A percentile compares a stretch with the other conserved stretches of the same genome.
phyloP scores from a whole-genome alignment of 2,329 filamentous ascomycete species.

The Teratosphaeria nubilosa region DNA sequence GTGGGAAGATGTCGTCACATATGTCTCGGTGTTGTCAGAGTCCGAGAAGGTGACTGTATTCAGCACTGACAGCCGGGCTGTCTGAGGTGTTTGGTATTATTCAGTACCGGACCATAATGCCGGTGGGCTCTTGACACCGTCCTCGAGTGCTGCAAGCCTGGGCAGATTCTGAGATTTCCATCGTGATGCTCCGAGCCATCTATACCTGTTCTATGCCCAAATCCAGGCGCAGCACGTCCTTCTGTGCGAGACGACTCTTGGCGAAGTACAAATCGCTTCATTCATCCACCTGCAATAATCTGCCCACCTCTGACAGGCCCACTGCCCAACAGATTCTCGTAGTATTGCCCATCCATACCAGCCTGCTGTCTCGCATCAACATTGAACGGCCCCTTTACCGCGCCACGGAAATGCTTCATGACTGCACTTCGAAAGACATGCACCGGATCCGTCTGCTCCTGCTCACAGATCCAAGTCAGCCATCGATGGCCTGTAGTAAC shows the following conservation, averaged over 20 bases:
- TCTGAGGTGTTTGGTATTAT: no score
- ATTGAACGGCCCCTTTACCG: conserved; percentile 9
- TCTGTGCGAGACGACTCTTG: neutral
- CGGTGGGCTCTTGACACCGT: no score
- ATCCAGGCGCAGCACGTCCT: neutral
- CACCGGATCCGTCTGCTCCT: conserved; percentile 8
- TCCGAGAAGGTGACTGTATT: no score
- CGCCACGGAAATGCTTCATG: conserved; percentile 5
- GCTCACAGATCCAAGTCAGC: conserved; percentile 8
- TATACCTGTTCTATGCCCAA: neutral
- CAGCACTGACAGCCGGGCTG: no score
- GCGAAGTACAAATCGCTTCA: neutral
- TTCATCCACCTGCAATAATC: conserved; percentile 7
- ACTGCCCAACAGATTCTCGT: conserved; percentile 3
- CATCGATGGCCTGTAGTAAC: conserved; percentile 9
- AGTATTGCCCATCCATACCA: conserved; percentile 8
- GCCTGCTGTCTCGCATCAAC: conserved; percentile 6
- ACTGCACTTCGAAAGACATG: conserved; percentile 6
- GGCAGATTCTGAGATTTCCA: no score
- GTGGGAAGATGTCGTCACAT: no score
- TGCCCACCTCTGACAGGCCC: conserved; percentile 3
- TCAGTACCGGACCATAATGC: no score
- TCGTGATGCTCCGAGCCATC: neutral
- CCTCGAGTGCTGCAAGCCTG: no score
- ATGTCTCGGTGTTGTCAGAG: no score